Conservation (phyloP, 129 eudicot species). For the Flaveria brownii region DNA sequence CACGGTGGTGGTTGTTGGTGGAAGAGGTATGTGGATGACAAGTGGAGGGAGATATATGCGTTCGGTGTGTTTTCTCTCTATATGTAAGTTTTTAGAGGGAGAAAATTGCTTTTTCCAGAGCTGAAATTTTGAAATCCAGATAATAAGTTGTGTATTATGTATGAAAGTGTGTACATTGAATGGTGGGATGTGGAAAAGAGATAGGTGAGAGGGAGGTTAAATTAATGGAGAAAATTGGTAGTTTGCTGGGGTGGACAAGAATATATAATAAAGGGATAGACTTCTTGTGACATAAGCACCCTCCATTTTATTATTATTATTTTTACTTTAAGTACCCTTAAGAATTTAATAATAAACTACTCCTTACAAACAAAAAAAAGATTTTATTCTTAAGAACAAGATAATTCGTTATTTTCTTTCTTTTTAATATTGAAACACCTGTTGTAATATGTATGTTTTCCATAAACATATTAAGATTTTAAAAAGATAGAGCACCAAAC, state of each 20-base stretch:
- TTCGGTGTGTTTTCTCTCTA: background rate
- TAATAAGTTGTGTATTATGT: constrained; percentile 1
- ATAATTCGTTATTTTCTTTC: too few species aligned
- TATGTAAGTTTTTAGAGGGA: constrained; percentile 23
- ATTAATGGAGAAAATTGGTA: constrained; percentile 32
- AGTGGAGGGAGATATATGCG: constrained; percentile 12
- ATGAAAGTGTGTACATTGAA: background rate
- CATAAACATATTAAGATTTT: too few species aligned
- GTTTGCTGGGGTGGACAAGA: constrained; percentile 40
- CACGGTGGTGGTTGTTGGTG: background rate
- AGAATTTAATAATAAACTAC: constrained; percentile 16
- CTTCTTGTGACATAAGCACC: constrained; percentile 29
- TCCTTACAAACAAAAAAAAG: background rate
- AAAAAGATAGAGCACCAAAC: too few species aligned
- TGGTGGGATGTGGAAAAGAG: background rate
- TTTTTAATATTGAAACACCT: background rate
- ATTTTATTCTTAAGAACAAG: too few species aligned
- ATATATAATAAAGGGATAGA: constrained; percentile 31
- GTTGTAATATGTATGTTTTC: background rate
- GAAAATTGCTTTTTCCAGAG: constrained; percentile 23
- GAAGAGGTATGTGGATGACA: constrained; percentile 25
- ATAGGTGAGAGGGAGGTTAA: constrained; percentile 12
- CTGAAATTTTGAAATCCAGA: background rate
- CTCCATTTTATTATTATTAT: background rate
- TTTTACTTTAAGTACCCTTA: background rate